These are phyloP conservation scores for Ampelocalamus luodianensis DNA, from an alignment of 176 grass and related monocot species.

Conservation along the genomic window DNA sequence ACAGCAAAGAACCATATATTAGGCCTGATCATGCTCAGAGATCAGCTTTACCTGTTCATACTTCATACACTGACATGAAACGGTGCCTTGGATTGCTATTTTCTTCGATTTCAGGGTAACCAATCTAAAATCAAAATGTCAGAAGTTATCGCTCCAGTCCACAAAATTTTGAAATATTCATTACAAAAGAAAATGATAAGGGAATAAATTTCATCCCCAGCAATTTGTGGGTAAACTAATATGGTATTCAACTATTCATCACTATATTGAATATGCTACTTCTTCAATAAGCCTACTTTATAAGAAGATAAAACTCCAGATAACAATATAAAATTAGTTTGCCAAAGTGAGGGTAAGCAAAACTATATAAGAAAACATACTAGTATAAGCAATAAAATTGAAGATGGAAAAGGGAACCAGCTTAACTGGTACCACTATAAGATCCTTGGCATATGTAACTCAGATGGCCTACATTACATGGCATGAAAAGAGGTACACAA, in stretches of 20 bases:
- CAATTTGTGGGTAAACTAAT: not conserved
- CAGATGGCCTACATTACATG: conserved; percentile 11
- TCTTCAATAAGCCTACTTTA: not conserved
- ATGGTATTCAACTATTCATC: not conserved
- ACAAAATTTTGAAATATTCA: not conserved
- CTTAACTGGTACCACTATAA: conserved; percentile 31
- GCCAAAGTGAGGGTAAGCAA: not conserved
- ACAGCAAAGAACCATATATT: conserved; percentile 6
- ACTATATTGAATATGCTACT: not conserved
- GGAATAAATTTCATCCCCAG: not conserved
- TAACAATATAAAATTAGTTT: conserved; percentile 2
- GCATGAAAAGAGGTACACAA: not conserved
- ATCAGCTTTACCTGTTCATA: conserved; percentile 83
- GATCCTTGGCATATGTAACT: conserved; percentile 28
- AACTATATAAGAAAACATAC: not conserved
- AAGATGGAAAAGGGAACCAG: conserved; percentile 20
- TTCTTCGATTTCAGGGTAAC: conserved; percentile 98
- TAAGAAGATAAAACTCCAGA: not conserved
- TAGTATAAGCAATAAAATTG: conserved; percentile 15
- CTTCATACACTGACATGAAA: conserved; percentile 96
- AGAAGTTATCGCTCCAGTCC: conserved; percentile 21
- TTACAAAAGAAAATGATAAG: not conserved
- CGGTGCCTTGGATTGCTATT: conserved; percentile 86
- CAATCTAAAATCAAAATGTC: conserved; percentile 58
- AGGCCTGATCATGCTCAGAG: not conserved